Evolutionary conservation across 2,329 filamentous ascomycete species (phyloP), one percentile per base, ranked within the genome.

Genomic region (Fusarium annulatum): DNA sequence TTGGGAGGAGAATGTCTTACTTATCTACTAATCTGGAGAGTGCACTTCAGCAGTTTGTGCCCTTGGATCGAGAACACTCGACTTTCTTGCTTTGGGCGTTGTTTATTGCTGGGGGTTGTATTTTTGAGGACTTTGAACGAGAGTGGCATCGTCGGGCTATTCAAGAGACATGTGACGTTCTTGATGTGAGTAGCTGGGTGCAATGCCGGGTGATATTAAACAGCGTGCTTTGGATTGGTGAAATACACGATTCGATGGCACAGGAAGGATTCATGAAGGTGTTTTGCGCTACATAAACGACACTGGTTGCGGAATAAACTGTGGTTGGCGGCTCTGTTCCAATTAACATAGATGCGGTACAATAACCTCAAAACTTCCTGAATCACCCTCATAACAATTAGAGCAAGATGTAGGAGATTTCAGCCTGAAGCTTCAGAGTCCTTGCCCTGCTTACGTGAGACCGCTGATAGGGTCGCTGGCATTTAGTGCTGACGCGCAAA

Each of bases 121-220:
- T 41, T 3, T 55, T 55, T 7, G 34, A 55, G 19, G 34, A 41
- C 2, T 55, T 39, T 55, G 15, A 2, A 1, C 19, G 9, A 5
- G 1, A 2, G 10, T 55, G 23, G 51, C 34, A 55, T 18, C 19
- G 14, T 4, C 14, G 7, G 23, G 3, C 19, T 14, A 14, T 28
- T 28, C 19, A 8, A 0, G 7, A 53, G 5, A 18, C 0, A 0
- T 39, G 34, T 2, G 0, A 7, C 0, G 5, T 1, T 14, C 19
- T 39, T 18, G 19, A 2, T 4, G 14, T 41, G 7, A 7, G 2
- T 0, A 10, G 2, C 5, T 55, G 34, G 51, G 2, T 9, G 2
- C 23, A 39, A 28, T 53, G 51, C 5, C 7, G 5, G 19, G 51
- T 0, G 3, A 3, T 41, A 0, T 5, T 28, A 18, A 7, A 3